Conservation (phyloP, 345 rosid species). For the Eucalyptus guilfoylei region DNA sequence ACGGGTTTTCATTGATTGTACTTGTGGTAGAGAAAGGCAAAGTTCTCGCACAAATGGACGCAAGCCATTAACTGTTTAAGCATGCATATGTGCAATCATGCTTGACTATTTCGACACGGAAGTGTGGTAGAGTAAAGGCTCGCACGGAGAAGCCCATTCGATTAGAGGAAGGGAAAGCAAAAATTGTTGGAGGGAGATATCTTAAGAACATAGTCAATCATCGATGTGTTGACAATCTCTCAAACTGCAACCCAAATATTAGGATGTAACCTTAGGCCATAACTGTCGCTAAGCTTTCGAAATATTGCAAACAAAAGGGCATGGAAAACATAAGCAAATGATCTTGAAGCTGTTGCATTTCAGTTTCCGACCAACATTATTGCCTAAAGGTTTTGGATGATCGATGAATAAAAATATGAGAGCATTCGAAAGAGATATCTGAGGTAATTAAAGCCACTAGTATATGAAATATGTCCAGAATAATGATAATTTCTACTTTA, state of each 20-base stretch:
- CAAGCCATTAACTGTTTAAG: background rate
- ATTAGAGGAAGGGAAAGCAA: background rate
- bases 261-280: background rate
- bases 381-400: background rate
- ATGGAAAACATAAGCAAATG: background rate
- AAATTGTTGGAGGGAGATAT: background rate
- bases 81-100: background rate
- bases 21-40: background rate
- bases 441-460: background rate
- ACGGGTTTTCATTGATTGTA: background rate
- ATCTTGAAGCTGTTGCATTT: background rate
- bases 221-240: background rate
- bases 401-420: background rate
- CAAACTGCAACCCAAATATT: background rate
- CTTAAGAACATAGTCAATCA: background rate
- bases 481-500: background rate
- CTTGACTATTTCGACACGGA: background rate
- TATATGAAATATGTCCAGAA: background rate
- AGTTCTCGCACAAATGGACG: background rate
- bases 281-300: background rate
- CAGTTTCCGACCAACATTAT: background rate
- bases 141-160: background rate
- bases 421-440: background rate
- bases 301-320: background rate
- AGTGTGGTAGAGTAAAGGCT: background rate